phyloP scores from a whole-genome alignment of 2,329 filamentous ascomycete genomes.

The Cladosporium oxysporum region DNA sequence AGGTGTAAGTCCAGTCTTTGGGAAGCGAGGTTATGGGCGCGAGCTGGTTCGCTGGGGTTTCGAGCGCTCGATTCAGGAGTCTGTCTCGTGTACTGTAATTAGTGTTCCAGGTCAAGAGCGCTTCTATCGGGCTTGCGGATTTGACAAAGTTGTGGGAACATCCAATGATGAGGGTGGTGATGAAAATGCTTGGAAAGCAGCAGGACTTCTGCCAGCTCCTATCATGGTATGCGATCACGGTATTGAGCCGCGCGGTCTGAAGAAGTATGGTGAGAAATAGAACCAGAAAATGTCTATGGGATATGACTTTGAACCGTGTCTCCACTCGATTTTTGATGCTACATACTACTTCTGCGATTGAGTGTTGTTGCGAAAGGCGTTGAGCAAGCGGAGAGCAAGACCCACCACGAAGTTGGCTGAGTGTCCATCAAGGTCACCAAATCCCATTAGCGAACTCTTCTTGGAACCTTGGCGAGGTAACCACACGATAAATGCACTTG shows the following conservation, averaged over 20 bases:
- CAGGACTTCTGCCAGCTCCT: constrained; percentile 21
- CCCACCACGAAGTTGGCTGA: background rate
- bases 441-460: background rate
- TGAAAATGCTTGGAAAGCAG: constrained; percentile 4
- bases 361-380: background rate
- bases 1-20: constrained; percentile 28
- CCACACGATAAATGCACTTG: background rate
- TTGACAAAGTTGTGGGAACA: constrained; percentile 26
- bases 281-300: background rate
- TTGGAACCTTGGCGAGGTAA: constrained; percentile 14
- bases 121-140: constrained; percentile 33
- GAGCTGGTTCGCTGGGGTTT: constrained; percentile 33
- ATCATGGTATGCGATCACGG: constrained; percentile 31
- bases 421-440: constrained; percentile 18
- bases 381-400: background rate
- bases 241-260: constrained; percentile 23
- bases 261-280: constrained; percentile 27
- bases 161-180: constrained; percentile 26
- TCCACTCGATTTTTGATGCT: background rate
- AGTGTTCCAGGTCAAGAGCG: constrained; percentile 29
- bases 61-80: constrained; percentile 44
- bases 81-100: constrained; percentile 49
- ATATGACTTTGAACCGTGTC: accelerated
- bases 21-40: constrained; percentile 30
- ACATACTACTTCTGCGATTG: background rate